Conservation (phyloP, 2,329 filamentous ascomycete genomes). For the Talaromyces rugulosus region DNA sequence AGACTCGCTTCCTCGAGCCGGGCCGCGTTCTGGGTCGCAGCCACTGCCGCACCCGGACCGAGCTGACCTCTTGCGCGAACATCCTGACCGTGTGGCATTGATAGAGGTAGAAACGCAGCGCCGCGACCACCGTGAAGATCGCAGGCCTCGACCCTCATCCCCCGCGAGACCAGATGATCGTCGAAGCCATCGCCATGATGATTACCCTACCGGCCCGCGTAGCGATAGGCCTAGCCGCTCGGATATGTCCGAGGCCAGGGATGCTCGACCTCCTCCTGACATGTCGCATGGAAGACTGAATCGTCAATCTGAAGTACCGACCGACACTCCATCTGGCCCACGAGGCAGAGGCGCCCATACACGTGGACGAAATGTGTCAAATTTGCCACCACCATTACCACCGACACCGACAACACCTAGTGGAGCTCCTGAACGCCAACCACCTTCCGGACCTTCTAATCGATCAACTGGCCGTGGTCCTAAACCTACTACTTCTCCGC, state of each 20-base stretch:
- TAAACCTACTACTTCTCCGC: conserved; percentile 21
- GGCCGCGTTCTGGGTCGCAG: conserved; percentile 21
- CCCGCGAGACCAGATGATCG: conserved; percentile 10
- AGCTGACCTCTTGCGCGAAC: conserved; percentile 31
- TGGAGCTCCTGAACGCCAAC: conserved; percentile 32
- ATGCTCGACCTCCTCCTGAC: conserved; percentile 37
- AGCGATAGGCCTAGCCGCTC: conserved; percentile 33
- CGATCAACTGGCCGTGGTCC: conserved; percentile 33
- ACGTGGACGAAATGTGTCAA: conserved; percentile 37
- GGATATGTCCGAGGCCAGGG: conserved; percentile 31
- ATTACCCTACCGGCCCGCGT: conserved; percentile 53
- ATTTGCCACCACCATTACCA: conserved; percentile 23
- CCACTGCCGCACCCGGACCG: conserved; percentile 29
- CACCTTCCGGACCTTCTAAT: conserved; percentile 40
- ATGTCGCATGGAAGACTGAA: conserved; percentile 45
- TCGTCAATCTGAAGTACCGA: conserved; percentile 32
- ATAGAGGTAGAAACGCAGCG: conserved; percentile 24
- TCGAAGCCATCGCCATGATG: conserved; percentile 32
- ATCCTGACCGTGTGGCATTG: conserved; percentile 22
- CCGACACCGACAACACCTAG: conserved; percentile 15
- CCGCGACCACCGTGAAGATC: conserved; percentile 29
- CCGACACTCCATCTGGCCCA: conserved; percentile 53
- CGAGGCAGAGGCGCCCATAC: conserved; percentile 36
- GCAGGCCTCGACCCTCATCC: conserved; percentile 22
- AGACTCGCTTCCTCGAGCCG: conserved; percentile 24